Percentiles rank a stretch among this genome's conserved stretches.
These are phyloP conservation scores for Cyanidiococcus yangmingshanensis DNA, from an alignment of 23 red algal genomes.

Conservation along the genomic window DNA sequence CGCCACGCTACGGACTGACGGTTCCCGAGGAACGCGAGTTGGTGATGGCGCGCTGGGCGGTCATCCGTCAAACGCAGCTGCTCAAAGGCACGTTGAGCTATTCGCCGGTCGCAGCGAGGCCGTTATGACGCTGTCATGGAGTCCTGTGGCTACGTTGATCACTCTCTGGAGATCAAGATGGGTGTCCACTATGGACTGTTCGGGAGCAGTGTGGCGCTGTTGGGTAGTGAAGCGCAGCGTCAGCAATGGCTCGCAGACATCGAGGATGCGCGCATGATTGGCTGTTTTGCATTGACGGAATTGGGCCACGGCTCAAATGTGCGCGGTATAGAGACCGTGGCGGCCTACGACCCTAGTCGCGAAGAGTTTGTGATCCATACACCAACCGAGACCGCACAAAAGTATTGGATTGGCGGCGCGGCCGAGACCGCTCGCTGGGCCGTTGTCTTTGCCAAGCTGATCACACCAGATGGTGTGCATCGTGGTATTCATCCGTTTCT, in stretches of 20 bases:
- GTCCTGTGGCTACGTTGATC: slow-evolving; percentile 47
- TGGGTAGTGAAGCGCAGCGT: slow-evolving; percentile 52
- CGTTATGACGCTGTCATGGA: slow-evolving; percentile 52
- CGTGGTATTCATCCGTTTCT: slow-evolving; percentile 84
- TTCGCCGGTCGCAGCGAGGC: slow-evolving; percentile 2
- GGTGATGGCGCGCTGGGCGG: slow-evolving; percentile 31
- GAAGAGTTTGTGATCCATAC: slow-evolving; percentile 58
- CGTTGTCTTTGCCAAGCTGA: slow-evolving; percentile 71
- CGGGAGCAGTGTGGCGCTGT: slow-evolving; percentile 44
- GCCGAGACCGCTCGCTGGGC: slow-evolving; percentile 52
- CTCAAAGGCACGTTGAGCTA: slow-evolving; percentile 7
- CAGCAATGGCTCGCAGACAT: slow-evolving; percentile 48
- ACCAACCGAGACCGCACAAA: slow-evolving; percentile 65
- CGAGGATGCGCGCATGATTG: slow-evolving; percentile 38
- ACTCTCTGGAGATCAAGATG: slow-evolving; percentile 63
- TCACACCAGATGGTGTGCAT: slow-evolving; percentile 27
- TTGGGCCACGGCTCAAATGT: slow-evolving; percentile 90
- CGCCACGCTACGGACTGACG: slow-evolving; percentile 30
- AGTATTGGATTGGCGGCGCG: slow-evolving; percentile 94
- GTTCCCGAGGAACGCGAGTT: slow-evolving; percentile 26
- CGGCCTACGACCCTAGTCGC: slow-evolving; percentile 38
- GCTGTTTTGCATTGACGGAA: slow-evolving; percentile 95
- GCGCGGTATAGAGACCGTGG: slow-evolving; percentile 83
- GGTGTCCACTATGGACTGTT: slow-evolving; percentile 86
- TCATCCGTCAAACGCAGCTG: slow-evolving; percentile 3